Evolutionary conservation across 129 eudicot genomes (phyloP).

Genomic region (Helianthus tuberosus): DNA sequence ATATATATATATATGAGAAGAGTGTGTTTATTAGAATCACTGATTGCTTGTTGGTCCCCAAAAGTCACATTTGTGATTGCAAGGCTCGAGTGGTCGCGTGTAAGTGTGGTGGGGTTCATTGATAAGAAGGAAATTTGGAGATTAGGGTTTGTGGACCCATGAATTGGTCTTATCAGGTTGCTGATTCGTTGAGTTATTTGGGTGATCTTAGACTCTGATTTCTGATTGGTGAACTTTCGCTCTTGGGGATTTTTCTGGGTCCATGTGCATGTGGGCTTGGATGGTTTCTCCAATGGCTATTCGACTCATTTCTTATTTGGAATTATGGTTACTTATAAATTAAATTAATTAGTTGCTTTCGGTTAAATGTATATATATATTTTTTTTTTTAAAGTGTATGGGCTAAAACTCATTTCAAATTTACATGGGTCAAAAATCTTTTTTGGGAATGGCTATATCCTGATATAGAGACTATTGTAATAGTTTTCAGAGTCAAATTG

Average conservation of each 20-base stretch:
- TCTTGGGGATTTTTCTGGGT: conserved; percentile 54
- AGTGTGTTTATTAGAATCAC: not conserved
- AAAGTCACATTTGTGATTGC: conserved; percentile 31
- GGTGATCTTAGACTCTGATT: conserved; percentile 45
- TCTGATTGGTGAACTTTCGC: conserved; percentile 49
- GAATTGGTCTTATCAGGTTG: conserved; percentile 32
- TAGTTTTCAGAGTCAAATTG: no score
- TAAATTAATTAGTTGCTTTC: no score
- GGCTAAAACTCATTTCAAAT: not conserved
- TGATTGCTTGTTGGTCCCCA: conserved; percentile 39
- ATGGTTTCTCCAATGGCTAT: conserved; percentile 5
- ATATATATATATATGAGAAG: conserved; percentile 25
- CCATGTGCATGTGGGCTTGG: conserved; percentile 37
- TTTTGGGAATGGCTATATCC: no score
- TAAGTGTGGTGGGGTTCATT: conserved; percentile 30
- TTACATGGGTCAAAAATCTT: no score
- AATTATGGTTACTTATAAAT: not conserved
- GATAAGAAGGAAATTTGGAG: conserved; percentile 27
- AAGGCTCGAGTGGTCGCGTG: conserved; percentile 41
- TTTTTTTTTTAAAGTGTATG: not conserved
- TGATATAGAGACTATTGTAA: no score
- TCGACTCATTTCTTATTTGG: conserved; percentile 16
- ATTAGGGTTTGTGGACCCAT: conserved; percentile 42
- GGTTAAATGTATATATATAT: no score
- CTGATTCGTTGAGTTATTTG: conserved; percentile 54